Evolutionary conservation across 2,329 filamentous ascomycete species (phyloP).

Genomic region (Penicillium paneum): DNA sequence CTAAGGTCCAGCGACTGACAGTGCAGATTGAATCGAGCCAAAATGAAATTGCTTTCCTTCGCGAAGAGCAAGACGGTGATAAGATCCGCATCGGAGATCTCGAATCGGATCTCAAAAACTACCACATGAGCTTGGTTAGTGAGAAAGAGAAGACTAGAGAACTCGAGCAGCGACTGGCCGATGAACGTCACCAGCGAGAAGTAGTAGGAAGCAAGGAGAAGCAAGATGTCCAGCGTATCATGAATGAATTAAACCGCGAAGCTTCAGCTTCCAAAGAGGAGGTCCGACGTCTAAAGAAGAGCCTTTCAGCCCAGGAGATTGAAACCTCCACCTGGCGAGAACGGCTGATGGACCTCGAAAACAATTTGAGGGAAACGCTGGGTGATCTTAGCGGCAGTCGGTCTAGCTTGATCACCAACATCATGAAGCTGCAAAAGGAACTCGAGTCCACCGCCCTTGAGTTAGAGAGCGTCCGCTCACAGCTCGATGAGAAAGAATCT

Average conservation of each 20-base stretch:
- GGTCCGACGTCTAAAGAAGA: slow-evolving; percentile 75
- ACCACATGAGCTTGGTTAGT: slow-evolving; percentile 76
- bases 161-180: slow-evolving; percentile 69
- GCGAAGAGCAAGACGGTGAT: slow-evolving; percentile 94
- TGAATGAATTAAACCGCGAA: slow-evolving; percentile 89
- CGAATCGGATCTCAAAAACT: slow-evolving; percentile 74
- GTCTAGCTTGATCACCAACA: slow-evolving; percentile 79
- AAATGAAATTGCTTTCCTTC: slow-evolving; percentile 87
- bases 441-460: slow-evolving; percentile 80
- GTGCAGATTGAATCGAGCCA: slow-evolving; percentile 92
- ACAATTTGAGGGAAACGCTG: slow-evolving; percentile 78
- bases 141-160: slow-evolving; percentile 75
- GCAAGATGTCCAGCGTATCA: slow-evolving; percentile 87
- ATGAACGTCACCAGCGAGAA: slow-evolving; percentile 82
- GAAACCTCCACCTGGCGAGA: slow-evolving; percentile 91
- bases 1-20: slow-evolving; percentile 80
- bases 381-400: slow-evolving; percentile 84
- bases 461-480: slow-evolving; percentile 71
- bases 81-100: slow-evolving; percentile 97
- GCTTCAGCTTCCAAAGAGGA: slow-evolving; percentile 81
- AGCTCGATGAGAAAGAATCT: slow-evolving; percentile 84
- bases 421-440: slow-evolving; percentile 82
- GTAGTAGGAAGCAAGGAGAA: slow-evolving; percentile 84
- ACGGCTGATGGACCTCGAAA: slow-evolving; percentile 83
- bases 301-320: slow-evolving; percentile 74